These are phyloP conservation scores for Actinidia chinensis DNA, from an alignment of 179 eudicot species.

Conservation along the genomic window DNA sequence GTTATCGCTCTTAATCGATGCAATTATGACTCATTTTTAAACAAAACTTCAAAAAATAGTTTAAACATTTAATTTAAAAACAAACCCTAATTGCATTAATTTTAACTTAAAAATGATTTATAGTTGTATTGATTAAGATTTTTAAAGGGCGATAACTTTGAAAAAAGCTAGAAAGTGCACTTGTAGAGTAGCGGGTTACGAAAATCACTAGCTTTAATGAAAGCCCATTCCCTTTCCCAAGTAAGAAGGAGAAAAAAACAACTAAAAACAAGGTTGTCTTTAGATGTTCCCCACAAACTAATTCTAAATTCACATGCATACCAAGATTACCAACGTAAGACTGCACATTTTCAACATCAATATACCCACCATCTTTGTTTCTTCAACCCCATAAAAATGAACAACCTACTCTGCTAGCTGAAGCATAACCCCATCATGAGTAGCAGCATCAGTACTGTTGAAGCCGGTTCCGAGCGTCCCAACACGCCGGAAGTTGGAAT, in stretches of 20 bases:
- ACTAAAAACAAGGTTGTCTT: background rate
- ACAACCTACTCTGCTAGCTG: background rate
- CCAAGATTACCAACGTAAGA: background rate
- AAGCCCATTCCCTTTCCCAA: slow-evolving; percentile 15
- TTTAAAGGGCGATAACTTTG: too few species aligned
- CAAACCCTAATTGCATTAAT: too few species aligned
- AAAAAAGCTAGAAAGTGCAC: too few species aligned
- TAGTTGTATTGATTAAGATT: too few species aligned
- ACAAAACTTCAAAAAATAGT: too few species aligned
- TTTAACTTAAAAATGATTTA: too few species aligned
- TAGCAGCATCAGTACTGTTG: slow-evolving; percentile 31
- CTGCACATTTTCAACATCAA: background rate
- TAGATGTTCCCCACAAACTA: slow-evolving; percentile 6
- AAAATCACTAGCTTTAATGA: background rate
- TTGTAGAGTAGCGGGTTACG: too few species aligned
- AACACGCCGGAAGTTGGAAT: slow-evolving; percentile 25
- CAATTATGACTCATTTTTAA: too few species aligned
- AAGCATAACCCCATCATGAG: slow-evolving; percentile 27
- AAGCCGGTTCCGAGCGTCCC: slow-evolving; percentile 44
- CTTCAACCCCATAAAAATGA: slow-evolving; percentile 23
- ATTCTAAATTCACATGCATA: slow-evolving; percentile 12
- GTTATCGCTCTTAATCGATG: too few species aligned
- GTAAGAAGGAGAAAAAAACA: slow-evolving; percentile 4
- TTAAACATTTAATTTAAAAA: too few species aligned
- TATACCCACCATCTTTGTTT: background rate